Evolutionary conservation across 2,329 filamentous ascomycete species (phyloP).

Genomic region (Alternaria brassicicola): DNA sequence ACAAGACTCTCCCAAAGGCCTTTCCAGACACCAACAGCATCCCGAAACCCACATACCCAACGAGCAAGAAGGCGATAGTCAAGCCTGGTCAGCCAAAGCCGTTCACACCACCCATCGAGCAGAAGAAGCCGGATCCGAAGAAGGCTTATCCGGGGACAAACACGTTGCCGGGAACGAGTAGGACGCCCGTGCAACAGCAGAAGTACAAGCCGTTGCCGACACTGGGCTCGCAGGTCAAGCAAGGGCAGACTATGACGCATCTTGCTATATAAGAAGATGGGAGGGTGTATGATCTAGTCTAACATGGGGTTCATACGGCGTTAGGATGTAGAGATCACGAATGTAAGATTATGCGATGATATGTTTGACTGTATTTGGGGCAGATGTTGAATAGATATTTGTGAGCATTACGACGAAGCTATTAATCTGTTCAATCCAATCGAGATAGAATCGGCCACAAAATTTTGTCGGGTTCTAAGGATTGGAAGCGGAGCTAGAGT

Average conservation of each 20-base stretch:
- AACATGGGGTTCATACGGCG: neutral
- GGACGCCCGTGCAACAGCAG: constrained; percentile 33
- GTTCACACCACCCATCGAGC: constrained; percentile 26
- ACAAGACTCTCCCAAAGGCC: constrained; percentile 12
- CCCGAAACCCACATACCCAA: constrained; percentile 23
- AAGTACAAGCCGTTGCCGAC: constrained; percentile 35
- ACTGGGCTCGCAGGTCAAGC: constrained; percentile 31
- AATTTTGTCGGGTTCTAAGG: too few species aligned
- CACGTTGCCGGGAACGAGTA: constrained; percentile 35
- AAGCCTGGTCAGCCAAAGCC: constrained; percentile 36
- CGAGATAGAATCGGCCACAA: too few species aligned
- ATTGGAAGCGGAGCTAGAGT: too few species aligned
- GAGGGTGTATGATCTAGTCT: neutral
- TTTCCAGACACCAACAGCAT: constrained; percentile 14
- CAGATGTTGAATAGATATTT: neutral
- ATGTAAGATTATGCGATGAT: neutral
- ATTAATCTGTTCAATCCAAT: too few species aligned
- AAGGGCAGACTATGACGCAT: constrained; percentile 40
- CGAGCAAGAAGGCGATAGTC: constrained; percentile 38
- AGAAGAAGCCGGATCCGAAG: constrained; percentile 21
- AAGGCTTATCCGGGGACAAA: constrained; percentile 42
- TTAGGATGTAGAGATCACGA: neutral
- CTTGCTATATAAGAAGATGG: constrained; percentile 23
- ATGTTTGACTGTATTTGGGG: too few species aligned
- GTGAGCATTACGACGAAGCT: too few species aligned